Conservation (phyloP, 805 yeast species). For the Cyberlindnera nakhonratchasimensis region DNA sequence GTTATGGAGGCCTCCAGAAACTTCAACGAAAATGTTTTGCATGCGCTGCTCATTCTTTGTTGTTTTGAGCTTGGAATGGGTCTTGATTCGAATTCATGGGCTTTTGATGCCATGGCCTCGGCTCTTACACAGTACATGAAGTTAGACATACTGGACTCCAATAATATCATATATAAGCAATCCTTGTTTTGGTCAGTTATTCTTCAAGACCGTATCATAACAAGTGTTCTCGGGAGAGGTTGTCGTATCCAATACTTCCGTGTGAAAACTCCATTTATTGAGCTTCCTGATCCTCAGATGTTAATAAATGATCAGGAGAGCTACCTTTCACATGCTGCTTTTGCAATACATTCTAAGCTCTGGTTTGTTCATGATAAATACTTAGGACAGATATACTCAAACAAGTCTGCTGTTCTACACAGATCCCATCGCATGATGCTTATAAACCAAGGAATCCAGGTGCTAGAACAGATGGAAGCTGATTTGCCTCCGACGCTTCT, state of each 20-base stretch:
- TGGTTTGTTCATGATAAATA: constrained; percentile 33
- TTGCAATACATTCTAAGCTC: constrained; percentile 30
- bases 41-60: constrained; percentile 30
- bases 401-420: constrained; percentile 33
- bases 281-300: background rate
- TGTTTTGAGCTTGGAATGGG: constrained; percentile 34
- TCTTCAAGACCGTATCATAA: constrained; percentile 32
- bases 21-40: constrained; percentile 27
- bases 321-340: background rate
- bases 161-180: constrained; percentile 4
- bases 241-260: constrained; percentile 33
- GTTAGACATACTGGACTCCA: constrained; percentile 18
- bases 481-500: background rate
- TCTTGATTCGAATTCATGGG: constrained; percentile 33
- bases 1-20: constrained; percentile 14
- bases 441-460: constrained; percentile 29
- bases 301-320: background rate
- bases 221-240: constrained; percentile 34
- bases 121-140: constrained; percentile 30
- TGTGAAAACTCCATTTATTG: constrained; percentile 30
- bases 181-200: constrained; percentile 30
- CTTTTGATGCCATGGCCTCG: constrained; percentile 32
- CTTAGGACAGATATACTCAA: constrained; percentile 34
- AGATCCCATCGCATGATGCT: constrained; percentile 31
- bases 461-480: constrained; percentile 16